Percentiles rank a stretch among this genome's conserved stretches.
Conservation (phyloP, 306 rosid species). For the Trichosanthes cucumerina region DNA sequence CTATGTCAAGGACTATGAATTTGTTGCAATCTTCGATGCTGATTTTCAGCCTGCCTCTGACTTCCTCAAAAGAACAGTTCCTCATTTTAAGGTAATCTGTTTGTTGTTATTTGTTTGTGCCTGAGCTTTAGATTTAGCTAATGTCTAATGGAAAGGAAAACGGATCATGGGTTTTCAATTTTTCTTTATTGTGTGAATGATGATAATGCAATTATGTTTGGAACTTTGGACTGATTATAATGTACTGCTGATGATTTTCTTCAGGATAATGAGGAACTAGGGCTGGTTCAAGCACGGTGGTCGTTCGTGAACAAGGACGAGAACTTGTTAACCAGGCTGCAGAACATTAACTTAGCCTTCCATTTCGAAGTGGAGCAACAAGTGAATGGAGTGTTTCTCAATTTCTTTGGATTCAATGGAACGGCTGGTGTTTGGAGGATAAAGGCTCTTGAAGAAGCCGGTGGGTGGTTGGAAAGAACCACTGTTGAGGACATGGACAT, state of each 20-base stretch:
- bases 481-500: conserved; percentile 84
- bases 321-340: conserved; percentile 60
- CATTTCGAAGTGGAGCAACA: conserved; percentile 84
- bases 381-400: conserved; percentile 60
- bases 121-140: background rate
- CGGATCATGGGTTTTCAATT: background rate
- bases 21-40: conserved; percentile 67
- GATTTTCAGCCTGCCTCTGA: conserved; percentile 66
- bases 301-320: conserved; percentile 64
- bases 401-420: conserved; percentile 71
- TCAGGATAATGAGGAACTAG: conserved; percentile 56
- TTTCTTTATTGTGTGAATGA: background rate
- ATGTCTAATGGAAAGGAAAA: background rate
- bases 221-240: conserved; percentile 3
- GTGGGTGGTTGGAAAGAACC: conserved; percentile 77
- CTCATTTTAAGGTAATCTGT: conserved; percentile 52
- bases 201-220: background rate
- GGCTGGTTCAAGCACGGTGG: conserved; percentile 78
- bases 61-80: conserved; percentile 53
- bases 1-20: conserved; percentile 52
- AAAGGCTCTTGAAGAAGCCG: conserved; percentile 67
- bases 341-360: conserved; percentile 59
- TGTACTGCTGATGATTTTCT: conserved; percentile 10
- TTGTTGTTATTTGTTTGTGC: background rate
- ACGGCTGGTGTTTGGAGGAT: conserved; percentile 86